Evolutionary conservation across 2,329 filamentous ascomycete species (phyloP).

Genomic region (Aspergillus glaucus): DNA sequence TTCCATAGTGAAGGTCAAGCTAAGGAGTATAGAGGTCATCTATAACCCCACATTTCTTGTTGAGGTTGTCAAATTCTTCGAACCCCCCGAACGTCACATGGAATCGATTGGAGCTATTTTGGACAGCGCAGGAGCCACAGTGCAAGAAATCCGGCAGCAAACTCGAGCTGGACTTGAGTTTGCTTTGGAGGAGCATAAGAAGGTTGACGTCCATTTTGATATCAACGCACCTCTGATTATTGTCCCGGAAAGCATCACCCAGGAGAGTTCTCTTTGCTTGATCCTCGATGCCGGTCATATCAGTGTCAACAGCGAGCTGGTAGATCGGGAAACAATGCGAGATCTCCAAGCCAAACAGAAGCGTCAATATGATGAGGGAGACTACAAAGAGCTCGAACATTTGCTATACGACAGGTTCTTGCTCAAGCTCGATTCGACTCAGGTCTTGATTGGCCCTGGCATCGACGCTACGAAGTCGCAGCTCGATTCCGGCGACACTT

Average conservation of each 20-base stretch:
- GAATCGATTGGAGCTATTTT: slow-evolving; percentile 94
- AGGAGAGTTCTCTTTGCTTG: slow-evolving; percentile 72
- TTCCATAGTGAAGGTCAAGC: slow-evolving; percentile 78
- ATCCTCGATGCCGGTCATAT: slow-evolving; percentile 96
- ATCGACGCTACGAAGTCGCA: slow-evolving; percentile 85
- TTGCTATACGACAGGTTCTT: slow-evolving; percentile 98
- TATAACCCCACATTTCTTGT: slow-evolving; percentile 95
- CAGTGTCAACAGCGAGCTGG: slow-evolving; percentile 86
- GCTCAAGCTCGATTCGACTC: slow-evolving; percentile 87
- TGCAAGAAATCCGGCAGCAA: slow-evolving; percentile 90
- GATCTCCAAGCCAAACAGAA: slow-evolving; percentile 88
- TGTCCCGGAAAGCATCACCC: slow-evolving; percentile 84
- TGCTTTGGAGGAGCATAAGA: slow-evolving; percentile 95
- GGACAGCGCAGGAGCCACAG: slow-evolving; percentile 91
- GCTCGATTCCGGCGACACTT: slow-evolving; percentile 60
- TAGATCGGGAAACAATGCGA: slow-evolving; percentile 82
- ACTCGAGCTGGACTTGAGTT: slow-evolving; percentile 94
- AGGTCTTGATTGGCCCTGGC: slow-evolving; percentile 89
- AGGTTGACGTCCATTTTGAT: slow-evolving; percentile 91
- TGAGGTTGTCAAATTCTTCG: slow-evolving; percentile 90
- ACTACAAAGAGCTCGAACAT: slow-evolving; percentile 79
- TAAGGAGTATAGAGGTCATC: slow-evolving; percentile 93
- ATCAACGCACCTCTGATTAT: slow-evolving; percentile 95
- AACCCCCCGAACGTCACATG: slow-evolving; percentile 94
- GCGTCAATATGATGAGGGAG: slow-evolving; percentile 78